phyloP scores from a whole-genome alignment of 139 green algal genomes.

The Tetraselmis striata region DNA sequence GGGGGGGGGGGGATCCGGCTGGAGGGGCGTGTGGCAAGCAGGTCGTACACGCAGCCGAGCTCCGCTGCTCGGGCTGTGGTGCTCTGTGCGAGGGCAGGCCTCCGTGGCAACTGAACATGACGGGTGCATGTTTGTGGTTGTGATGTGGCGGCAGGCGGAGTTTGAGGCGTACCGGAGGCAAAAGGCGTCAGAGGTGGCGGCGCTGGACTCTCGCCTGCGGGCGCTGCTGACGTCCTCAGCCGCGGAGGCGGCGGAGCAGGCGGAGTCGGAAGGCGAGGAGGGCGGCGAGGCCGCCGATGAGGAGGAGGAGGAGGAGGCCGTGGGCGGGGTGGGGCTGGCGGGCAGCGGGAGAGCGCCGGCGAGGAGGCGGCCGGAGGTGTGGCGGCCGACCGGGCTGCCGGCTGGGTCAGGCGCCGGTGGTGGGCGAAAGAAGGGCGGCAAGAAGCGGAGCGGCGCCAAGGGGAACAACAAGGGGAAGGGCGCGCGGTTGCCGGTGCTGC shows the following conservation, averaged over 20 bases:
- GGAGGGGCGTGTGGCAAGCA: no score
- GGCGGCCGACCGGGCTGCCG: no score
- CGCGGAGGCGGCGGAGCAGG: background rate
- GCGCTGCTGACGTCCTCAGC: background rate
- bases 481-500: background rate
- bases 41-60: no score
- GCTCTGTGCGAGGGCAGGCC: no score
- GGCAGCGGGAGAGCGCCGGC: background rate
- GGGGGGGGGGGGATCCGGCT: no score
- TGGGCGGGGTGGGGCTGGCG: background rate
- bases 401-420: background rate
- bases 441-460: background rate
- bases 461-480: background rate
- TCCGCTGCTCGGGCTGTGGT: no score
- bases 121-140: no score
- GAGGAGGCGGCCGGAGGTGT: background rate
- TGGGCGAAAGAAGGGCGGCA: no score
- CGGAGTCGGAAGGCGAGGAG: background rate
- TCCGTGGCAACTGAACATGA: no score
- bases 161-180: background rate
- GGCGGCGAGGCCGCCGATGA: background rate
- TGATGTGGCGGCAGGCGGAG: background rate
- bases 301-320: background rate
- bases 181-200: background rate
- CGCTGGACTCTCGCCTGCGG: background rate